Percentiles rank a stretch among this genome's conserved stretches.
Evolutionary conservation across 2,329 filamentous ascomycete genomes (phyloP).

Genomic region (Cordyceps farinosa): DNA sequence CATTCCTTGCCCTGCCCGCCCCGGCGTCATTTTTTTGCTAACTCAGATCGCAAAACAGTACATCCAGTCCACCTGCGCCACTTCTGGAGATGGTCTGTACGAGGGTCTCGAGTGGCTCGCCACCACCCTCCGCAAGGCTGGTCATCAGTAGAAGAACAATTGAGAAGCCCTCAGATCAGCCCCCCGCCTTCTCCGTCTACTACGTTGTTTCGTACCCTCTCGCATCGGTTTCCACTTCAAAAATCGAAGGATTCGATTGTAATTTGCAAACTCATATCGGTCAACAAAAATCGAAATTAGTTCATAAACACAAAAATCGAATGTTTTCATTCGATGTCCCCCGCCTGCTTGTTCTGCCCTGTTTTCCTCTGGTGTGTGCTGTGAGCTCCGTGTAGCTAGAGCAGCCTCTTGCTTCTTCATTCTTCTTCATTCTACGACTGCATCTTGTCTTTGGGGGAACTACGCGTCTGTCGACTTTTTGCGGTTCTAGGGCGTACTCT

Average conservation of each 20-base stretch:
- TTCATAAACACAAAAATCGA: slow-evolving; percentile 41
- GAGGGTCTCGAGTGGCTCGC: slow-evolving; percentile 96
- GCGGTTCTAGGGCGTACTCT: slow-evolving; percentile 1
- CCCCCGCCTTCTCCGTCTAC: slow-evolving; percentile 34
- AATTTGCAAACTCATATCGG: slow-evolving; percentile 51
- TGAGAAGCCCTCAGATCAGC: slow-evolving; percentile 28
- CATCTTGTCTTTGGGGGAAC: slow-evolving; percentile 26
- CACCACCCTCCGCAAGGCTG: slow-evolving; percentile 75
- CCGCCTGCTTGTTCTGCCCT: slow-evolving; percentile 20
- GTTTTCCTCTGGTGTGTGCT: slow-evolving; percentile 22
- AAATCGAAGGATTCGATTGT: slow-evolving; percentile 52
- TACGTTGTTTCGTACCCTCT: slow-evolving; percentile 40
- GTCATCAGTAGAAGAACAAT: slow-evolving; percentile 53
- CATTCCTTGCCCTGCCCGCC: background rate
- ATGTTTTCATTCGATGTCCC: slow-evolving; percentile 24
- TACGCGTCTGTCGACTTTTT: slow-evolving; percentile 11
- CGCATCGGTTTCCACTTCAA: slow-evolving; percentile 37
- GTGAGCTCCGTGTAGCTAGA: slow-evolving; percentile 16
- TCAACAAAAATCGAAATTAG: slow-evolving; percentile 54
- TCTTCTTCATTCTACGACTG: slow-evolving; percentile 29
- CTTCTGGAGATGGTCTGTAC: slow-evolving; percentile 98
- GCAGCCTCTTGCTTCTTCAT: slow-evolving; percentile 10
- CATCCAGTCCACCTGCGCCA: slow-evolving; percentile 99
- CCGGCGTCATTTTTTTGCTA: background rate
- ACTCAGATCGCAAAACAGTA: slow-evolving; percentile 54